Conservation (phyloP, 1,139 yeast species). For the Nakaseomyces bracarensis region DNA sequence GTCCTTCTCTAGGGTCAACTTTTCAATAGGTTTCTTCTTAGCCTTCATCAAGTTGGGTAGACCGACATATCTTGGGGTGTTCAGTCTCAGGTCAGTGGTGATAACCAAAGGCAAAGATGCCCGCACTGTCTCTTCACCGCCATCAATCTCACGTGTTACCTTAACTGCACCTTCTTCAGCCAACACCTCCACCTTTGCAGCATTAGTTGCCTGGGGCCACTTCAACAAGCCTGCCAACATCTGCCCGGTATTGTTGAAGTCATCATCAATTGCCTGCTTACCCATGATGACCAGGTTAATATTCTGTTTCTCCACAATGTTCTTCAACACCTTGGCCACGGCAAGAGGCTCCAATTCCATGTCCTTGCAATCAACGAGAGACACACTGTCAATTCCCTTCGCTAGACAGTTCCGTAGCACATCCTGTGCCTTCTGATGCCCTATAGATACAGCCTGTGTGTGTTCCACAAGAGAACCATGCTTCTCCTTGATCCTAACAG, state of each 20-base stretch:
- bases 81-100: constrained; percentile 87
- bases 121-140: constrained; percentile 78
- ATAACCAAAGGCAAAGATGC: constrained; percentile 78
- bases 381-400: constrained; percentile 84
- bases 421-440: constrained; percentile 81
- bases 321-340: constrained; percentile 76
- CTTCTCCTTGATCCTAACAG: constrained; percentile 65
- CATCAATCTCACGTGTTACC: constrained; percentile 90
- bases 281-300: constrained; percentile 82
- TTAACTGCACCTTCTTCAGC: constrained; percentile 45
- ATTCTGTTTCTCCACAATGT: constrained; percentile 60
- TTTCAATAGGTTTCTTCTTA: constrained; percentile 80
- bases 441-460: constrained; percentile 89
- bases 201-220: constrained; percentile 98
- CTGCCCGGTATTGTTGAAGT: constrained; percentile 94
- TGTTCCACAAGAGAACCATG: constrained; percentile 65
- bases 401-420: constrained; percentile 85
- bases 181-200: constrained; percentile 64
- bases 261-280: constrained; percentile 95
- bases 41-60: constrained; percentile 97
- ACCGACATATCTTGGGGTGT: constrained; percentile 89
- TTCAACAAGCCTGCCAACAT: constrained; percentile 87
- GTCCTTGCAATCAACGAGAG: constrained; percentile 73
- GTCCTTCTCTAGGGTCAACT: constrained; percentile 52
- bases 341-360: constrained; percentile 68